These are phyloP conservation scores for Aspergillus heteromorphus DNA, from an alignment of 495 filamentous ascomycete species.

Conservation along the genomic window DNA sequence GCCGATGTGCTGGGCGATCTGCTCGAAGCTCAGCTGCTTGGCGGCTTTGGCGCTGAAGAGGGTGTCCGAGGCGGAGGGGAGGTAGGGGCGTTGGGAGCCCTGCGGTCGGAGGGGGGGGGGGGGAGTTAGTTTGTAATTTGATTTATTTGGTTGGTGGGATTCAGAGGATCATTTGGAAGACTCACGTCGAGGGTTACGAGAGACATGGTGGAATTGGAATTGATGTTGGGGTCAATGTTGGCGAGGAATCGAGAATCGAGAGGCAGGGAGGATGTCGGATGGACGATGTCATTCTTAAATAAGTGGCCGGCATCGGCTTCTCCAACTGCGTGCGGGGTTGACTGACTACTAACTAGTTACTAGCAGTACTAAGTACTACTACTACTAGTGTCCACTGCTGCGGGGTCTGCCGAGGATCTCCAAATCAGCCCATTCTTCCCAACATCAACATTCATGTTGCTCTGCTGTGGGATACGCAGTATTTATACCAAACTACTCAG, in stretches of 20 bases:
- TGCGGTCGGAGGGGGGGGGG: slow-evolving; percentile 11
- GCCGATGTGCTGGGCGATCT: slow-evolving; percentile 68
- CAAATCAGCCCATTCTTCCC: neutral
- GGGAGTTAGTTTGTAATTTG: too few relatives aligned
- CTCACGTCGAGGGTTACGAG: slow-evolving; percentile 40
- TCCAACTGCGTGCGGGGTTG: slow-evolving; percentile 16
- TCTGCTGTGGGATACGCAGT: too few relatives aligned
- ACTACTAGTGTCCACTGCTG: too few relatives aligned
- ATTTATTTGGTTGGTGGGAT: neutral
- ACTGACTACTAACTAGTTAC: too few relatives aligned
- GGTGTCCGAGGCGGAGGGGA: slow-evolving; percentile 63
- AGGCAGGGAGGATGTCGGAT: neutral
- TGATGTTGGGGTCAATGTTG: neutral
- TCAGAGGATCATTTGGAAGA: too few relatives aligned
- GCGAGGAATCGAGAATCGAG: neutral
- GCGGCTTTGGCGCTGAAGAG: slow-evolving; percentile 83
- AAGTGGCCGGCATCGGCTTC: slow-evolving; percentile 4
- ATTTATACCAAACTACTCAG: too few relatives aligned
- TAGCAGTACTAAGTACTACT: too few relatives aligned
- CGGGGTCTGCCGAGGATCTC: neutral
- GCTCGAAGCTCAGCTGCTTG: slow-evolving; percentile 71
- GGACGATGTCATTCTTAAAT: slow-evolving; percentile 8
- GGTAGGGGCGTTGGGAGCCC: slow-evolving; percentile 42
- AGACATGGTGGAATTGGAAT: slow-evolving; percentile 24
- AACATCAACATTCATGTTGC: neutral